These are phyloP conservation scores for Coelastrella sp. DNA, from an alignment of 139 green algal species.

Conservation along the genomic window DNA sequence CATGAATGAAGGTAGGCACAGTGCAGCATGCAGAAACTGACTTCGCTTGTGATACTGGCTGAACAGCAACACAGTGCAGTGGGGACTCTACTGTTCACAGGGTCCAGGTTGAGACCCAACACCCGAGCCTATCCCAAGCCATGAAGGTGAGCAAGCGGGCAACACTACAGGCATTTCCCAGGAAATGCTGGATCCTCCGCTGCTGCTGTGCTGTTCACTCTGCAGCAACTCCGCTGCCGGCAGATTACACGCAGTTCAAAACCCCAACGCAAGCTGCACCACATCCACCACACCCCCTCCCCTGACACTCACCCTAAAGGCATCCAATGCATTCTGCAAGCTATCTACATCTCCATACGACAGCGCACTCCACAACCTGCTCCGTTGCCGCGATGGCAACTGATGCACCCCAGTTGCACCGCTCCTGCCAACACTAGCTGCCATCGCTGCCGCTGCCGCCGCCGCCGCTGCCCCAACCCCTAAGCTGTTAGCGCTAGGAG, in stretches of 20 bases:
- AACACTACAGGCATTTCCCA: no score
- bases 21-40: background rate
- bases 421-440: conserved; percentile 4
- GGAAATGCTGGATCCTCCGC: no score
- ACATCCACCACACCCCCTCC: background rate
- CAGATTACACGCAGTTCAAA: no score
- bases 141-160: no score
- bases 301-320: conserved; percentile 60
- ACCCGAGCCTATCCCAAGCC: no score
- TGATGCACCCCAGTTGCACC: conserved; percentile 29
- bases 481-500: background rate
- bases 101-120: no score
- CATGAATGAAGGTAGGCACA: background rate
- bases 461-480: background rate
- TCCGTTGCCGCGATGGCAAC: conserved; percentile 61
- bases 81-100: no score
- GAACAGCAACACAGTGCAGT: no score
- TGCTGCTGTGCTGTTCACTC: no score
- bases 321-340: conserved; percentile 82
- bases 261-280: background rate
- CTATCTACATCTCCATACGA: conserved; percentile 69
- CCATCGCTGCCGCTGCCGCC: conserved; percentile 32
- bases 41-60: no score
- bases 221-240: no score
- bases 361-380: conserved; percentile 66